Conservation (phyloP, 2,329 filamentous ascomycete species). For the Aureobasidium sp. region DNA sequence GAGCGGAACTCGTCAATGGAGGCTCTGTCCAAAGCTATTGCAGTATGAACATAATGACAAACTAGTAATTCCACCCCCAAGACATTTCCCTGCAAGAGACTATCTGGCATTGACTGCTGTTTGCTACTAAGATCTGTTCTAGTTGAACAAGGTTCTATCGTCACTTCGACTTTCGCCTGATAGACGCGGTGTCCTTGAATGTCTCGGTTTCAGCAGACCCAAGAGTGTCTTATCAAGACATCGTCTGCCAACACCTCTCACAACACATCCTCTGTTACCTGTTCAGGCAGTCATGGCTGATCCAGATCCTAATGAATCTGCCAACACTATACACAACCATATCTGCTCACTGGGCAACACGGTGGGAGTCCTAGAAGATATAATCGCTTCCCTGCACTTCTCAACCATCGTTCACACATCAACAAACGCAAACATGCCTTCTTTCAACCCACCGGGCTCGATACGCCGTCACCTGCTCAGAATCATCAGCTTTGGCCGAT, state of each 20-base stretch:
- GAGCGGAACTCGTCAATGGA: constrained; percentile 7
- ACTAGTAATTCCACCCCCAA: neutral
- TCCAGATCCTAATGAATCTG: neutral
- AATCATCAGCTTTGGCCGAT: constrained; percentile 1
- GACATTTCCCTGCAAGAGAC: neutral
- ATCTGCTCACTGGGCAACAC: neutral
- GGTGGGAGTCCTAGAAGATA: neutral
- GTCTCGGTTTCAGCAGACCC: neutral
- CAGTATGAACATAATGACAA: neutral
- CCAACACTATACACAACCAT: neutral
- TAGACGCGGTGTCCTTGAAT: neutral
- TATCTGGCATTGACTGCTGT: neutral
- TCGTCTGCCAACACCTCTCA: neutral
- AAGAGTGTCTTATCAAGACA: neutral
- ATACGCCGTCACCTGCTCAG: neutral
- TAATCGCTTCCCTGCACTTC: neutral
- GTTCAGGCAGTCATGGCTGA: neutral
- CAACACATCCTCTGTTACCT: neutral
- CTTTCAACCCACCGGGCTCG: neutral
- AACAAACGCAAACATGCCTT: neutral
- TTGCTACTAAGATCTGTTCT: neutral
- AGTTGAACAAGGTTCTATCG: neutral
- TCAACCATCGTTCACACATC: neutral
- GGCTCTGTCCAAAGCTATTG: constrained; percentile 7
- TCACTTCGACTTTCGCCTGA: neutral